Percentiles rank a stretch among this genome's conserved stretches.
These are phyloP conservation scores for Fennellomyces sp. DNA, from an alignment of 371 early-diverging fungal species.

Conservation along the genomic window DNA sequence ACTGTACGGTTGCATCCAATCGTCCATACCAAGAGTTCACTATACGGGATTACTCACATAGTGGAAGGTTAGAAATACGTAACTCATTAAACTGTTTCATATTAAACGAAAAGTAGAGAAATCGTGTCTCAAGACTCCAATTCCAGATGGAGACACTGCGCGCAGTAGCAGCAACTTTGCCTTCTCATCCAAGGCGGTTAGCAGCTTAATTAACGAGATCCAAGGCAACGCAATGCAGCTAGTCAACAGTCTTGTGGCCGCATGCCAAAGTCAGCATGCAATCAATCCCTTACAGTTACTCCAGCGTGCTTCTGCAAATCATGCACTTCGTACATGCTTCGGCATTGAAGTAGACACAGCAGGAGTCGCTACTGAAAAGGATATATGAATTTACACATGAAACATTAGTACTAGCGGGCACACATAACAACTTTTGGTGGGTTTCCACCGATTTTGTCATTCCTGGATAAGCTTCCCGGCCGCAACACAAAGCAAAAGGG, in stretches of 20 bases:
- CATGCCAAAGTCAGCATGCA: background rate
- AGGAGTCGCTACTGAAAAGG: background rate
- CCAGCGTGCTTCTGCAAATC: background rate
- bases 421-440: background rate
- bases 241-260: background rate
- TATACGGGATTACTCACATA: slow-evolving; percentile 10
- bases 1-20: slow-evolving; percentile 3
- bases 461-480: background rate
- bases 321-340: background rate
- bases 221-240: background rate
- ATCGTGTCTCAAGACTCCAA: background rate
- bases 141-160: background rate
- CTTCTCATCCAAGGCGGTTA: background rate
- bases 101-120: no score
- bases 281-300: background rate
- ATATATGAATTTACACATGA: background rate
- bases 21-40: slow-evolving; percentile 4
- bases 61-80: slow-evolving; percentile 15
- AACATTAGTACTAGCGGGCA: background rate
- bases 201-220: background rate
- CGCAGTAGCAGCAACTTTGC: background rate
- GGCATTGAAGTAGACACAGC: background rate
- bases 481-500: background rate
- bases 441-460: background rate
- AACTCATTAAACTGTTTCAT: no score